Conservation (phyloP, 768 basidiomycete species). For the Boletellus ananas region DNA sequence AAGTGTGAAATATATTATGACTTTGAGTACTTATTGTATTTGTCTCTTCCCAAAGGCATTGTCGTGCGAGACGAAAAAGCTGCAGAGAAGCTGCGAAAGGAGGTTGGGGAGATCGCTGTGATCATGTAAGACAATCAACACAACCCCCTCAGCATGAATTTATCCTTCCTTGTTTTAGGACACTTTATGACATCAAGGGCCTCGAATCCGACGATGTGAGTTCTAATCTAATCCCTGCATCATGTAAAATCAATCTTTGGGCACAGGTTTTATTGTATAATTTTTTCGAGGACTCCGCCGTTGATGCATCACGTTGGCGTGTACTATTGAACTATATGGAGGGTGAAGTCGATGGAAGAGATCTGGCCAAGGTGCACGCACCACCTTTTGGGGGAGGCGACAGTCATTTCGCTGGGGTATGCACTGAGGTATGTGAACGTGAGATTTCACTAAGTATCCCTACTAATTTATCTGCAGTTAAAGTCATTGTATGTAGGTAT, state of each 20-base stretch:
- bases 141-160: not conserved
- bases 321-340: slow-evolving; percentile 46
- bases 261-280: slow-evolving; percentile 67
- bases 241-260: not conserved
- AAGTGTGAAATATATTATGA: slow-evolving; percentile 3
- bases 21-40: not conserved
- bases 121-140: slow-evolving; percentile 43
- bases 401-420: slow-evolving; percentile 49
- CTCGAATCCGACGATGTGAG: slow-evolving; percentile 24
- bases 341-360: slow-evolving; percentile 13
- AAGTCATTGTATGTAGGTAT: slow-evolving; percentile 70
- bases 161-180: slow-evolving; percentile 14
- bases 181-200: slow-evolving; percentile 33
- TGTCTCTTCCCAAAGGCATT: slow-evolving; percentile 43
- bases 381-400: slow-evolving; percentile 46
- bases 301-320: slow-evolving; percentile 55
- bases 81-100: slow-evolving; percentile 40
- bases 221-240: not conserved
- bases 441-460: not conserved
- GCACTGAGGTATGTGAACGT: slow-evolving; percentile 47
- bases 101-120: slow-evolving; percentile 56
- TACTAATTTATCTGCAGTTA: slow-evolving; percentile 37
- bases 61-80: slow-evolving; percentile 62
- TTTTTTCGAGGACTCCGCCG: slow-evolving; percentile 64
- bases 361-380: slow-evolving; percentile 22